Evolutionary conservation across 202 grass and related monocot species (phyloP).

Genomic region (Elaeis oleifera): DNA sequence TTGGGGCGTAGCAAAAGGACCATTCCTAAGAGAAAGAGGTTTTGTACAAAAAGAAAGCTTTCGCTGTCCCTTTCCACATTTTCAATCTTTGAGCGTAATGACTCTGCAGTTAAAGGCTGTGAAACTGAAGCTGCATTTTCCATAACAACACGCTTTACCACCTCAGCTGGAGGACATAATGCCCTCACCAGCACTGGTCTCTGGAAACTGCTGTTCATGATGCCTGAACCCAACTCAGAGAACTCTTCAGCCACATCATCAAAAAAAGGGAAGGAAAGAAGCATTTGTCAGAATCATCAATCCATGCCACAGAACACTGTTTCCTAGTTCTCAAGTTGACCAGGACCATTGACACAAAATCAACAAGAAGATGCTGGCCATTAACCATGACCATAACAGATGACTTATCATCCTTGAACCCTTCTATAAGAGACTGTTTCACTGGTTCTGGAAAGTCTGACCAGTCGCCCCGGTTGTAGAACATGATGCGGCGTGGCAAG

Average conservation of each 20-base stretch:
- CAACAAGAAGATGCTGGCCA: conserved; percentile 52
- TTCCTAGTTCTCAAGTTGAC: conserved; percentile 68
- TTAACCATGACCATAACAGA: conserved; percentile 47
- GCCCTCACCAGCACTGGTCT: conserved; percentile 33
- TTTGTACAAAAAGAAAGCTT: conserved; percentile 41
- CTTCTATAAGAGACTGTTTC: conserved; percentile 49
- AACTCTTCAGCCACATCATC: conserved; percentile 45
- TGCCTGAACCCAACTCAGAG: conserved; percentile 19
- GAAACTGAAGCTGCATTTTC: conserved; percentile 34
- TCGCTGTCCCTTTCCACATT: conserved; percentile 45
- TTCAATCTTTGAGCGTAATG: conserved; percentile 57
- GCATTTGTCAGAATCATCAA: conserved; percentile 58
- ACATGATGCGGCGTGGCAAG: conserved; percentile 46
- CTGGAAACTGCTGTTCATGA: conserved; percentile 14
- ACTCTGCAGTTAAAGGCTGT: conserved; percentile 31
- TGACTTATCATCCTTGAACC: conserved; percentile 49
- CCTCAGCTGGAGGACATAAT: conserved; percentile 36
- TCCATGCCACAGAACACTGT: conserved; percentile 71
- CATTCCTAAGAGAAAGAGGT: conserved; percentile 72
- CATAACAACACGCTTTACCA: conserved; percentile 54
- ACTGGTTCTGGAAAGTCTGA: conserved; percentile 51
- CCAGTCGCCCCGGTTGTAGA: conserved; percentile 61
- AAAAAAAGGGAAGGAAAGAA: conserved; percentile 67
- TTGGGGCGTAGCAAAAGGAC: conserved; percentile 39
- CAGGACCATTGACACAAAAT: conserved; percentile 71